Percentiles rank a stretch among this genome's conserved stretches.
phyloP scores from a whole-genome alignment of 768 basidiomycete species.

The Russula abietina region DNA sequence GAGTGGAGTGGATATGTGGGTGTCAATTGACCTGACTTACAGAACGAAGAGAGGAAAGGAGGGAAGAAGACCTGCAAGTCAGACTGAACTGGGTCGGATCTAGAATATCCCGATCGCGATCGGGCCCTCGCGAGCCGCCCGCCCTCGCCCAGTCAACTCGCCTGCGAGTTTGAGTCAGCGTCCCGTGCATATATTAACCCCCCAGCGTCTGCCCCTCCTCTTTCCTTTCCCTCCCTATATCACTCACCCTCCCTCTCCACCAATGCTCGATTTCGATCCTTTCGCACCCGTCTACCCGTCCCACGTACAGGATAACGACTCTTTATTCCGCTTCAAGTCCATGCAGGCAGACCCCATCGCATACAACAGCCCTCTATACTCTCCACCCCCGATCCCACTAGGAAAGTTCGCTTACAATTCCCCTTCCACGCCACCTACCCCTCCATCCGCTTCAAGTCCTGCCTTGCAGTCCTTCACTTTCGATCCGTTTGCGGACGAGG shows the following conservation, averaged over 20 bases:
- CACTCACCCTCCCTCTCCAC: neutral
- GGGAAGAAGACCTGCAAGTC: too few species aligned
- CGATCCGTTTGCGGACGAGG: slow-evolving; percentile 25
- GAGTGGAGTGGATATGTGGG: too few species aligned
- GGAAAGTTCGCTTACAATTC: slow-evolving; percentile 3
- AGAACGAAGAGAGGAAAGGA: too few species aligned
- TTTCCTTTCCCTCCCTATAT: neutral
- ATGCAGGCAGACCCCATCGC: slow-evolving; percentile 13
- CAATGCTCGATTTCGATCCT: slow-evolving; percentile 21
- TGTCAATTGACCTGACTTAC: too few species aligned
- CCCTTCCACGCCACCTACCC: neutral
- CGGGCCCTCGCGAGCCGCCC: slow-evolving; percentile 2
- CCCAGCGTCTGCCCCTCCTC: slow-evolving; percentile 10
- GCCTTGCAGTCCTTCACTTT: slow-evolving; percentile 20
- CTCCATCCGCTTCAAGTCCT: slow-evolving; percentile 1
- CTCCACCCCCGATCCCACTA: neutral
- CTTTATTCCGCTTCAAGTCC: neutral
- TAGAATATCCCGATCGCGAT: slow-evolving; percentile 23
- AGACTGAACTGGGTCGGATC: slow-evolving; percentile 19
- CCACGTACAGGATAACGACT: slow-evolving; percentile 9
- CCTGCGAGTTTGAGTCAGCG: slow-evolving; percentile 7
- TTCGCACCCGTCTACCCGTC: slow-evolving; percentile 7
- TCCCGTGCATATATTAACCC: slow-evolving; percentile 17
- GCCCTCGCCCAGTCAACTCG: neutral
- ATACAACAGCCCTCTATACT: slow-evolving; percentile 13